Evolutionary conservation across 2,329 filamentous ascomycete genomes (phyloP), one percentile per base, ranked within the genome.

Genomic region (Cryphonectria carpinicola): DNA sequence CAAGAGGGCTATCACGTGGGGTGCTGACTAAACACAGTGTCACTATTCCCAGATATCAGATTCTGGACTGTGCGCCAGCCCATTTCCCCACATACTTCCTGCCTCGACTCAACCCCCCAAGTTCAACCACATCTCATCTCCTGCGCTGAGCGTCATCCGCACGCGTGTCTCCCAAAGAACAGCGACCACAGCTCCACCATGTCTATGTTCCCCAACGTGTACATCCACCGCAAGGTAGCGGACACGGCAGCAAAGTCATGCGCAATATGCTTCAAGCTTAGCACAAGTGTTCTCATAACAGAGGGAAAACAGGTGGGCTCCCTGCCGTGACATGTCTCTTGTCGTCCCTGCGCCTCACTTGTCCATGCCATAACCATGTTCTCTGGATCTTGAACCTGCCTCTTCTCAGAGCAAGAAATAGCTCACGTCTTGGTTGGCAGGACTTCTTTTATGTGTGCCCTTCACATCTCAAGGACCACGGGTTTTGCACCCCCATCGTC

Each of bases 401-500:
- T 63, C 39, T 5, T 63, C 2, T 46, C 37, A 19, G 17, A n/a
- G 61, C 61, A 62, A 6, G 4, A 41, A 25, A 41, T 49, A 58
- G 56, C 69, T 73, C 68, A 72, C 71, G 56, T 56, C 70, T 69
- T 43, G 70, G 46, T 25, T 32, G 19, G 11, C 73, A 86, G 86
- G 94, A 97, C 79, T 97, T 94, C 82, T 98, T 99, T 83, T 98
- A 97, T 79, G 88, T 97, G 61, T 99, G 96, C 76, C 86, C 90
- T 7, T 85, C 87, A 43, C 96, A 99, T 80, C 84, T 98, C 11
- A 93, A 92, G 77, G 96, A 98, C 77, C 85, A 85, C 43, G 89
- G 92, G 56, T 98, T 98, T 80, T 95, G 93, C 77, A 84, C 86
- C 76, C 91, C 93, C 72, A 90, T 92, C 72, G 85, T 93, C 71